Conservation (phyloP, 1,284 basidiomycete genomes). For the Ustilago sp. region DNA sequence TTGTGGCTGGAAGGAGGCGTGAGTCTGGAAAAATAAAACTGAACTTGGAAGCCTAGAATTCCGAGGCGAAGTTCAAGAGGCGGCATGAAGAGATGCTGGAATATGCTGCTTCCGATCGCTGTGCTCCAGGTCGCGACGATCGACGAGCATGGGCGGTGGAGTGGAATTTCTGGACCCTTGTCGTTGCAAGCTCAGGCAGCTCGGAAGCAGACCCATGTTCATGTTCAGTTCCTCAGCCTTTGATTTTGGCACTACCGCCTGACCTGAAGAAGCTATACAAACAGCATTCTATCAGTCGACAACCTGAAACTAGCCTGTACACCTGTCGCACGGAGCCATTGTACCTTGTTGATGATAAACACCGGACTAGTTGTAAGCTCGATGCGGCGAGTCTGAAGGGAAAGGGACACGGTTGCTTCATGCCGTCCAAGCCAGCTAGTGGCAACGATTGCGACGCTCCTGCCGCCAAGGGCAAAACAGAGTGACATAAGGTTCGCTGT, state of each 20-base stretch:
- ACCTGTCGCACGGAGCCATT: not conserved
- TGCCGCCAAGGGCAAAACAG: not conserved
- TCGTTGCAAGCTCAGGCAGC: not conserved
- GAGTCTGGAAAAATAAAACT: not conserved
- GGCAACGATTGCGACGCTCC: not conserved
- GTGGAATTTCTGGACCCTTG: conserved; percentile 11
- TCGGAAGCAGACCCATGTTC: conserved; percentile 9
- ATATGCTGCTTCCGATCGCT: conserved; percentile 25
- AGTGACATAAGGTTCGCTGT: not conserved
- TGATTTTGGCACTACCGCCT: not conserved
- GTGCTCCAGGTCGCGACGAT: conserved; percentile 23
- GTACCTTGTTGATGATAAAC: not conserved
- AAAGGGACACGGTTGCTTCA: not conserved
- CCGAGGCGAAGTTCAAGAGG: not conserved
- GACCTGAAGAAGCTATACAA: not conserved
- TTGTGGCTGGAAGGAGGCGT: not conserved
- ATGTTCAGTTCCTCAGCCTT: not conserved
- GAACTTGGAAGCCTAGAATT: not conserved
- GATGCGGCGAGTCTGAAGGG: not conserved
- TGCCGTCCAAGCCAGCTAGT: not conserved
- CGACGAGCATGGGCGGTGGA: not conserved
- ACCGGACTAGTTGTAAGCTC: not conserved
- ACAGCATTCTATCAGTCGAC: not conserved
- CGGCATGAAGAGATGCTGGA: not conserved
- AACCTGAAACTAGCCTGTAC: not conserved